Evolutionary conservation across 2,329 filamentous ascomycete species (phyloP), one percentile per base, ranked within the genome.

Genomic region (Colletotrichum melonis): DNA sequence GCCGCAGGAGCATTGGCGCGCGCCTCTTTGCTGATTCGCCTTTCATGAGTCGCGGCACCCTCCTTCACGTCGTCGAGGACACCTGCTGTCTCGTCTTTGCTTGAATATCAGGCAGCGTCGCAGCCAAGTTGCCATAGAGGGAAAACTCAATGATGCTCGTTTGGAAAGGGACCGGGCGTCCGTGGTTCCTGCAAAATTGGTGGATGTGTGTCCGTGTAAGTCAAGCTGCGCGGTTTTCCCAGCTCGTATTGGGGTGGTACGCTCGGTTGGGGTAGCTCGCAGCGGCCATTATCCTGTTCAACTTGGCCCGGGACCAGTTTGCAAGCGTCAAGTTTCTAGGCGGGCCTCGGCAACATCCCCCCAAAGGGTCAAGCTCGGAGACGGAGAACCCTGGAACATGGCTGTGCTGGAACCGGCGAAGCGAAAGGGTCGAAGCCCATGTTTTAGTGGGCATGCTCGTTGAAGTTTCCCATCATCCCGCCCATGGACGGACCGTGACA

Each of bases 51-150:
- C 60, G 55, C 35, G 24, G 16, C 30, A 42, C 14, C 56, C 30
- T 55, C 68, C 5, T 55, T 38, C 24, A 16, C 35, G 35, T 57
- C 22, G 26, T 49, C 19, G 35, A 54, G 32, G 14, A 35, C 56
- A 26, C 12, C 26, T 52, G 52, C 16, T 64, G 49, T 65, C 66
- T 62, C 67, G 59, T 56, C 60, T 65, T 73, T 46, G 67, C 71
- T 71, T 66, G 67, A 73, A 66, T 67, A 26, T 38, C 35, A 57
- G n/a, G 30, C n/a, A 35, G 38, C 38, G 38, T 16, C 38, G 38
- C 38, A 19, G 62, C 22, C 11, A 56, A 22, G 63, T 52, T 14
- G 16, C 11, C 24, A 3, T 11, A 35, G 28, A 11, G 28, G 60
- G 26, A 14, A 28, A 12, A 42, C 16, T 32, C 52, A 57, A 32